A percentile compares a stretch with the other conserved stretches of the same genome.
phyloP scores from a whole-genome alignment of 441 rosid genomes.

The Mallotus japonicus region DNA sequence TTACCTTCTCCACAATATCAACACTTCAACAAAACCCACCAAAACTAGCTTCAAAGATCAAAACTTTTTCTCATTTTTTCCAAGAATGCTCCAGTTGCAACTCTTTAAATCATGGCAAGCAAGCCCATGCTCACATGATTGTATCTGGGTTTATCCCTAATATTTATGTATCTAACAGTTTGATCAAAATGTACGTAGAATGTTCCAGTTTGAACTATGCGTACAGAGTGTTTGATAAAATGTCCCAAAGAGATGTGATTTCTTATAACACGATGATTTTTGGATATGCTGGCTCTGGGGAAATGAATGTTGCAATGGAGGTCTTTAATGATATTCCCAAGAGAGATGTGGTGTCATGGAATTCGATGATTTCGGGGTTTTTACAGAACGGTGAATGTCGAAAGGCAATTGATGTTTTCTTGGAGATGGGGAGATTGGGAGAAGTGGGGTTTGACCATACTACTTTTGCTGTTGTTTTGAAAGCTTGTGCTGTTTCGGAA shows the following conservation, averaged over 20 bases:
- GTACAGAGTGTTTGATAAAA: constrained; percentile 56
- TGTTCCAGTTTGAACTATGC: constrained; percentile 47
- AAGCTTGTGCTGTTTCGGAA: constrained; percentile 53
- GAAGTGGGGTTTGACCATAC: constrained; percentile 45
- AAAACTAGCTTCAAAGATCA: constrained; percentile 26
- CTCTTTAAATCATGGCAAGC: constrained; percentile 50
- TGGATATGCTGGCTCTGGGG: constrained; percentile 48
- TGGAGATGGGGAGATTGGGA: constrained; percentile 48
- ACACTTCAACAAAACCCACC: constrained; percentile 29
- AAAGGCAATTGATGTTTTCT: constrained; percentile 46
- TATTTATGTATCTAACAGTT: constrained; percentile 59
- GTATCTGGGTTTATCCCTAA: constrained; percentile 67
- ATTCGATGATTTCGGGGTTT: constrained; percentile 79
- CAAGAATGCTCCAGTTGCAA: constrained; percentile 55
- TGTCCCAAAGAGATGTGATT: constrained; percentile 58
- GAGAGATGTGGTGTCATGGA: constrained; percentile 85
- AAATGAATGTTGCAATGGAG: constrained; percentile 46
- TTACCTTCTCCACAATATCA: constrained; percentile 28
- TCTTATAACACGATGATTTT: constrained; percentile 70
- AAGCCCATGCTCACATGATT: constrained; percentile 73
- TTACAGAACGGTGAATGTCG: constrained; percentile 46
- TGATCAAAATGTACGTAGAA: constrained; percentile 53
- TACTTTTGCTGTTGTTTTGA: constrained; percentile 59
- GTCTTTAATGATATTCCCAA: constrained; percentile 53
- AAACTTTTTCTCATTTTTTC: constrained; percentile 59